phyloP scores from a whole-genome alignment of 495 filamentous ascomycete genomes.

The Penicillium salamii region DNA sequence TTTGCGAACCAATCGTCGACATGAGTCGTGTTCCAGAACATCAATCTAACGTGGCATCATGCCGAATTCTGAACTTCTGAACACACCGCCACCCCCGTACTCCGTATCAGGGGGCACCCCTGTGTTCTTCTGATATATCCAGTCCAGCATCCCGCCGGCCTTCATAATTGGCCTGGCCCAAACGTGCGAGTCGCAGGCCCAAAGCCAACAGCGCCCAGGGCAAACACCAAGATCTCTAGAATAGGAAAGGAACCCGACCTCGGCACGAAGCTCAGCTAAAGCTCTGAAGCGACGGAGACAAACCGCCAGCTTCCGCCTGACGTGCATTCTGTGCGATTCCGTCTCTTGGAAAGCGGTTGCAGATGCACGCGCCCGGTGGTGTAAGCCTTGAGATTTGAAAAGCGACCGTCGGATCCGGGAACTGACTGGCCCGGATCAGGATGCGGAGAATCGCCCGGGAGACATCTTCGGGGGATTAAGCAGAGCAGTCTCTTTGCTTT shows the following conservation, averaged over 20 bases:
- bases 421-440: neutral
- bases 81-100: no score
- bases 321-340: neutral
- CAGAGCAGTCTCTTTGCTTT: neutral
- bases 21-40: no score
- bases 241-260: neutral
- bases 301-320: neutral
- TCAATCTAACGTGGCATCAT: neutral
- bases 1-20: no score
- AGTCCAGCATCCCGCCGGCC: neutral
- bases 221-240: neutral
- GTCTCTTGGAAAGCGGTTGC: neutral
- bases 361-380: neutral
- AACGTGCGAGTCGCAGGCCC: neutral
- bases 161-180: neutral
- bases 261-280: no score
- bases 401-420: neutral
- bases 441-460: neutral
- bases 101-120: no score
- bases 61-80: no score
- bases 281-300: neutral
- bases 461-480: neutral
- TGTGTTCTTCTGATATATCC: no score
- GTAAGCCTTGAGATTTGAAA: neutral
- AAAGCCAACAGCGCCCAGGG: neutral